Conservation (phyloP, 805 yeast species). For the Trichomonascus vanleenenianus region DNA sequence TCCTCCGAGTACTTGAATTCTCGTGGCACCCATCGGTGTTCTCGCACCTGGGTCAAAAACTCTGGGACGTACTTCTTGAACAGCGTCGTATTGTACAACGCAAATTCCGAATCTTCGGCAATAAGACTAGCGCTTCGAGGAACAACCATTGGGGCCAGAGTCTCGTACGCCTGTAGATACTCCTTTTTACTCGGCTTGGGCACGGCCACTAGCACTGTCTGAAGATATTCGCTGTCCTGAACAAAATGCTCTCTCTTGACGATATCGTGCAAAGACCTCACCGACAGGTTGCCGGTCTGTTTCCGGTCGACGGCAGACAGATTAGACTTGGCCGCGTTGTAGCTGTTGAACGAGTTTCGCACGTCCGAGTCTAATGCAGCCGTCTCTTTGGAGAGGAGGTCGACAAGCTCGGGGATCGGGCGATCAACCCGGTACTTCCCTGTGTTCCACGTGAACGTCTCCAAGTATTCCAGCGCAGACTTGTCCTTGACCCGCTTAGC, state of each 20-base stretch:
- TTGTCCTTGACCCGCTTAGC: constrained; percentile 46
- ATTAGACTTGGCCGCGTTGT: constrained; percentile 76
- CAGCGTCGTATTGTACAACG: constrained; percentile 68
- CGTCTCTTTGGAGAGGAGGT: constrained; percentile 66
- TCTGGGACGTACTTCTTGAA: constrained; percentile 75
- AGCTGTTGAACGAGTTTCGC: constrained; percentile 61
- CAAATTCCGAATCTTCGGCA: constrained; percentile 64
- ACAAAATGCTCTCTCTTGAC: constrained; percentile 81
- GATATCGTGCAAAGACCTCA: constrained; percentile 81
- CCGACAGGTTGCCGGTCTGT: constrained; percentile 87
- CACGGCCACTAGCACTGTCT: constrained; percentile 81
- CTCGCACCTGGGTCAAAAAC: constrained; percentile 66
- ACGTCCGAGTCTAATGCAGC: constrained; percentile 79
- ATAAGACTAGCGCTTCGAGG: constrained; percentile 80
- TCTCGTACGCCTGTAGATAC: constrained; percentile 67
- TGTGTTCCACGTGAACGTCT: constrained; percentile 79
- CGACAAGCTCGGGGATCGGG: constrained; percentile 68
- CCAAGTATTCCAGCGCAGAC: constrained; percentile 56
- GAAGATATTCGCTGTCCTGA: constrained; percentile 74
- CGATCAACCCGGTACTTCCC: constrained; percentile 81
- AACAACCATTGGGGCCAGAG: constrained; percentile 70
- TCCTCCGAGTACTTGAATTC: constrained; percentile 85
- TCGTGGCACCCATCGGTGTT: constrained; percentile 83
- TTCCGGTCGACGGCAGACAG: constrained; percentile 85
- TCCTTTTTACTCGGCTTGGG: constrained; percentile 57